A percentile compares a stretch with the other conserved stretches of the same genome.
Evolutionary conservation across 2,329 filamentous ascomycete species (phyloP).

Genomic region (Eutypella sp.): DNA sequence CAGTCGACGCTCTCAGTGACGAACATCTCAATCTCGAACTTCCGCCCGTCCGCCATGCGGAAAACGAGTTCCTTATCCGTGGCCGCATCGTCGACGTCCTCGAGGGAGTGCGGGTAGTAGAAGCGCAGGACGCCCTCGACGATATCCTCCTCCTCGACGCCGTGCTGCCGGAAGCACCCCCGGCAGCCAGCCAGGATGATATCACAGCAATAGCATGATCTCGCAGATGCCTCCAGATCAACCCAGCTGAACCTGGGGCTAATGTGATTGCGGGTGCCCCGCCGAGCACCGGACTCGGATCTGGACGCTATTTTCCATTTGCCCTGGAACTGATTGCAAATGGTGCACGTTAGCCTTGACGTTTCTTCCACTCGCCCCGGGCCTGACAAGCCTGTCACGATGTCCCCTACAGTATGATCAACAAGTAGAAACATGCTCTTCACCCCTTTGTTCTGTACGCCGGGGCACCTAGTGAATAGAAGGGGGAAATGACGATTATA

Average conservation of each 20-base stretch:
- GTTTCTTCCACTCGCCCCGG: too few relatives aligned
- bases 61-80: slow-evolving; percentile 1
- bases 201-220: slow-evolving; percentile 2
- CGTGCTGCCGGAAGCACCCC: slow-evolving; percentile 2
- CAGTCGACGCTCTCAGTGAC: slow-evolving; percentile 1
- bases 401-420: too few relatives aligned
- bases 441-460: too few relatives aligned
- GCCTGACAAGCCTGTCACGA: too few relatives aligned
- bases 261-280: not conserved
- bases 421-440: too few relatives aligned
- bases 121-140: not conserved
- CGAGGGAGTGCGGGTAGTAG: not conserved
- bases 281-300: not conserved
- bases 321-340: not conserved
- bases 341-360: too few relatives aligned
- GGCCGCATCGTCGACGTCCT: not conserved
- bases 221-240: not conserved
- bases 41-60: not conserved
- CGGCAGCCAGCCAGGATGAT: not conserved
- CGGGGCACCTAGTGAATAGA: too few relatives aligned
- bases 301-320: not conserved
- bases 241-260: not conserved
- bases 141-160: not conserved
- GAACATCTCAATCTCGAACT: slow-evolving; percentile 2
- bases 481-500: too few relatives aligned